These are phyloP conservation scores for Kodamaea lidongshanica DNA, from an alignment of 805 yeast genomes.

Conservation along the genomic window DNA sequence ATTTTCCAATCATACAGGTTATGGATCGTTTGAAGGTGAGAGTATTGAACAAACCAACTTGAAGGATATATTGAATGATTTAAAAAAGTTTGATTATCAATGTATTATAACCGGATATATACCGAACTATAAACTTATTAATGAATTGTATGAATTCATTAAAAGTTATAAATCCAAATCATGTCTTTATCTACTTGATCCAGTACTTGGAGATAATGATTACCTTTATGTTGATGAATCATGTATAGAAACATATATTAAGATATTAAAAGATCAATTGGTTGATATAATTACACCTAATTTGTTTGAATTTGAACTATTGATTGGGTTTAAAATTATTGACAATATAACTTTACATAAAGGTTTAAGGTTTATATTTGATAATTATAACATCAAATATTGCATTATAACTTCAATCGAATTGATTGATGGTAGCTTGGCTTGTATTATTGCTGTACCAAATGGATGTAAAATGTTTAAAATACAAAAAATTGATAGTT, in stretches of 20 bases:
- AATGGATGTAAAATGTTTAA: conserved; percentile 27
- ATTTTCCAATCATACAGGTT: conserved; percentile 68
- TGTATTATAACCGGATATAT: conserved; percentile 66
- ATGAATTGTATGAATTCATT: conserved; percentile 27
- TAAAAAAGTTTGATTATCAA: conserved; percentile 11
- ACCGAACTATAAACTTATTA: conserved; percentile 49
- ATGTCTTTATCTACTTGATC: conserved; percentile 58
- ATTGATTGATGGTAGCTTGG: neutral
- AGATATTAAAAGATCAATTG: conserved; percentile 51
- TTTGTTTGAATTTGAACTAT: conserved; percentile 78
- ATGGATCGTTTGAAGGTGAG: conserved; percentile 50
- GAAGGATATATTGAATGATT: conserved; percentile 7
- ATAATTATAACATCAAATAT: conserved; percentile 42
- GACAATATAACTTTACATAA: conserved; percentile 30
- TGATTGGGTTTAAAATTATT: conserved; percentile 44
- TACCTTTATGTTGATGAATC: conserved; percentile 53
- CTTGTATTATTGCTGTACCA: conserved; percentile 5
- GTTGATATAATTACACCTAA: conserved; percentile 85
- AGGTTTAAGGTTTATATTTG: conserved; percentile 49
- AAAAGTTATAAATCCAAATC: conserved; percentile 26
- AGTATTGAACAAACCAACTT: conserved; percentile 18
- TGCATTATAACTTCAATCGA: conserved; percentile 64
- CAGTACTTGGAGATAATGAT: conserved; percentile 80
- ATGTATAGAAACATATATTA: conserved; percentile 30
- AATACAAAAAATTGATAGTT: conserved; percentile 62